Percentiles rank a stretch among this genome's conserved stretches.
phyloP scores from a whole-genome alignment of 805 yeast genomes.

The Candida silvicultrix region DNA sequence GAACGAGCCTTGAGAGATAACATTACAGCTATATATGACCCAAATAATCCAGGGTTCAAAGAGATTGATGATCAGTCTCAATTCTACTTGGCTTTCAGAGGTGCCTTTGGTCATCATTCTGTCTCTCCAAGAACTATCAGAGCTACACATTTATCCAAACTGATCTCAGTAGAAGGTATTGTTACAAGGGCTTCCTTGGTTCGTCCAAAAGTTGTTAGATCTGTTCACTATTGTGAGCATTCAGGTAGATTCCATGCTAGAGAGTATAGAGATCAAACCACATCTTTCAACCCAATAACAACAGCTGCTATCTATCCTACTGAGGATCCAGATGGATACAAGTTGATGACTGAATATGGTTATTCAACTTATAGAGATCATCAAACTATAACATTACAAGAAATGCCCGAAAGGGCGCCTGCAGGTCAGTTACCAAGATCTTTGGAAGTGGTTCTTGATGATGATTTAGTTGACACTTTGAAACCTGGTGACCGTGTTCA shows the following conservation, averaged over 20 bases:
- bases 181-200: constrained; percentile 91
- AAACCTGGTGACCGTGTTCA: constrained; percentile 97
- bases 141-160: constrained; percentile 67
- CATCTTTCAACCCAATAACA: constrained; percentile 77
- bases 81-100: constrained; percentile 75
- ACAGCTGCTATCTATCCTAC: constrained; percentile 88
- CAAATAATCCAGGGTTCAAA: constrained; percentile 43
- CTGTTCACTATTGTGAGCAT: constrained; percentile 87
- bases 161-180: constrained; percentile 90
- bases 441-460: constrained; percentile 87
- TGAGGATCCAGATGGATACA: constrained; percentile 88
- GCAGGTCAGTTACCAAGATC: constrained; percentile 97
- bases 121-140: constrained; percentile 85
- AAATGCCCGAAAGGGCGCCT: constrained; percentile 97
- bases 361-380: constrained; percentile 89
- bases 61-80: constrained; percentile 54
- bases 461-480: constrained; percentile 84
- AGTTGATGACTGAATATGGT: constrained; percentile 86
- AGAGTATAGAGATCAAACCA: constrained; percentile 89
- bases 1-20: constrained; percentile 82
- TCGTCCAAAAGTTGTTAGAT: constrained; percentile 84
- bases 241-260: constrained; percentile 83
- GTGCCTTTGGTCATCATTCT: constrained; percentile 85
- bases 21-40: constrained; percentile 66
- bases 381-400: constrained; percentile 89